Conservation (phyloP, 176 grass and related monocot species). For the Oryza australiensis region DNA sequence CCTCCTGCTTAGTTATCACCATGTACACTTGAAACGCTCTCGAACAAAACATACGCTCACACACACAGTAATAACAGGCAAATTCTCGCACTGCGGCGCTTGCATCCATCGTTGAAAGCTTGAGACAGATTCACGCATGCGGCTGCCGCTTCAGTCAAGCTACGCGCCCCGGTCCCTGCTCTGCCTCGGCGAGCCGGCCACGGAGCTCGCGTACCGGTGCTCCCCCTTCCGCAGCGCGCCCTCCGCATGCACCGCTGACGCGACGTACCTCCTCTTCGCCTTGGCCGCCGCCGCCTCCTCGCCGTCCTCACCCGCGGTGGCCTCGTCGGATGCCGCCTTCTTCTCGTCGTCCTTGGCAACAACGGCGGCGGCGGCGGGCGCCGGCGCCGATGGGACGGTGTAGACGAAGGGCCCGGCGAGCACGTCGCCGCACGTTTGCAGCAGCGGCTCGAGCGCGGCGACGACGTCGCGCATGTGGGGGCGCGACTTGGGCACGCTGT, state of each 20-base stretch:
- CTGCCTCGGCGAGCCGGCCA: constrained; percentile 37
- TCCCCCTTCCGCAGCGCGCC: neutral
- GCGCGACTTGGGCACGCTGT: constrained; percentile 52
- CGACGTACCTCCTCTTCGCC: constrained; percentile 17
- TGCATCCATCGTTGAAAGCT: neutral
- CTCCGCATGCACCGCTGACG: constrained; percentile 28
- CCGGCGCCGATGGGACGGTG: constrained; percentile 1
- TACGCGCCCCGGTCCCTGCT: constrained; percentile 43
- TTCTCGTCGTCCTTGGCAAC: too few relatives aligned
- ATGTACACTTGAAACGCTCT: neutral
- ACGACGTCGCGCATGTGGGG: constrained; percentile 64
- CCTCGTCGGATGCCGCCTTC: neutral
- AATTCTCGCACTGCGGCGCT: neutral
- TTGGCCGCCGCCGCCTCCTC: neutral
- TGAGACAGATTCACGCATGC: neutral
- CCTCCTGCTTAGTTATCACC: neutral
- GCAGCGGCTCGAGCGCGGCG: constrained; percentile 56
- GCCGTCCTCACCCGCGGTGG: neutral
- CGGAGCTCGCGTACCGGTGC: constrained; percentile 39
- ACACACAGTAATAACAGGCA: neutral
- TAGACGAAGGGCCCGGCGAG: constrained; percentile 43
- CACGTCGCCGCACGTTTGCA: constrained; percentile 29
- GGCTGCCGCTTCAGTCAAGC: neutral
- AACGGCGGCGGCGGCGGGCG: neutral
- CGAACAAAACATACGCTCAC: neutral